phyloP scores from a whole-genome alignment of 1,139 yeast genomes.

The Debaryomycetaceae sp. region DNA sequence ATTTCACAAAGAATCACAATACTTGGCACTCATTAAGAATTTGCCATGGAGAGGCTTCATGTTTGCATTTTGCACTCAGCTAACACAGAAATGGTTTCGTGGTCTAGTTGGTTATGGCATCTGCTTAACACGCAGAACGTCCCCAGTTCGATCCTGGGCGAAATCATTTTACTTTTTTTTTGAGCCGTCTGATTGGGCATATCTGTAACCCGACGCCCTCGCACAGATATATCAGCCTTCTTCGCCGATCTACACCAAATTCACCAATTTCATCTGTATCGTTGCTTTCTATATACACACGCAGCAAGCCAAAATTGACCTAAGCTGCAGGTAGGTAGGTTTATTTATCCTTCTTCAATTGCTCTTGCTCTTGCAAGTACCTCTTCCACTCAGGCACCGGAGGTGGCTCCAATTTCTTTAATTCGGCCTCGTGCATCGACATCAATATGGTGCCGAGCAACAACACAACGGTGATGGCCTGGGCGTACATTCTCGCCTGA shows the following conservation, averaged over 20 bases:
- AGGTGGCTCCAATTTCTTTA: conserved; percentile 17
- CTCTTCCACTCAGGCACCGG: conserved; percentile 36
- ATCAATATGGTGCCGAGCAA: conserved; percentile 59
- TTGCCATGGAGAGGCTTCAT: conserved; percentile 1
- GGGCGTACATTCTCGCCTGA: conserved; percentile 92
- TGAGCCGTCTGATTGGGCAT: not conserved
- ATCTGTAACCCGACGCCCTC: not conserved
- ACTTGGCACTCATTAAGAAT: not conserved
- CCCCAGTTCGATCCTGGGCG: conserved; percentile 99
- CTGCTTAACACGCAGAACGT: conserved; percentile 99
- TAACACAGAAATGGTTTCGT: conserved; percentile 28
- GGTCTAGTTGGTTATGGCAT: conserved; percentile 99
- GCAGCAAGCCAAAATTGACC: not conserved
- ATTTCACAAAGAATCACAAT: not conserved
- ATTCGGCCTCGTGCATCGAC: conserved; percentile 53
- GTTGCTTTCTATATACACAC: conserved; percentile 1
- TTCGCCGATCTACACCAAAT: not conserved
- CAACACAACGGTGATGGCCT: conserved; percentile 64
- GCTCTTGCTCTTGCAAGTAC: conserved; percentile 16
- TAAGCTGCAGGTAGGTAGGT: not conserved
- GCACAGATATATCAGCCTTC: not conserved
- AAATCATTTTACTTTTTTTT: conserved; percentile 27
- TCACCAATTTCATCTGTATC: not conserved
- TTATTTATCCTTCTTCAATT: conserved; percentile 3
- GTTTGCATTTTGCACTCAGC: too few species aligned